Evolutionary conservation across 805 yeast species (phyloP).

Genomic region (Lipomyces chichibuensis): DNA sequence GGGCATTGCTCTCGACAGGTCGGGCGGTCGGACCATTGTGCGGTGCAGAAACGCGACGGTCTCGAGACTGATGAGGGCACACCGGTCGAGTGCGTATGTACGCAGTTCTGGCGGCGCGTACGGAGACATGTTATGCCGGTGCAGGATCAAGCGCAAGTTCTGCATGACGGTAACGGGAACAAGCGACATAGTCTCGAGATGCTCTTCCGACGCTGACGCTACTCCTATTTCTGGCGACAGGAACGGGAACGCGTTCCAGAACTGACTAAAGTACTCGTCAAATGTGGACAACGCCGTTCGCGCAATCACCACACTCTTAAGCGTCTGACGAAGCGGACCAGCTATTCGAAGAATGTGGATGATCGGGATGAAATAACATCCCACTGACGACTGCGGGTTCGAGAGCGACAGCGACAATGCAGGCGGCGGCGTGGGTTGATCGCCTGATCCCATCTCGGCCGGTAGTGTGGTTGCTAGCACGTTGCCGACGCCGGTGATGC

Average conservation of each 20-base stretch:
- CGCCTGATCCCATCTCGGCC: not conserved
- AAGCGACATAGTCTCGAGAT: constrained; percentile 22
- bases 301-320: constrained; percentile 17
- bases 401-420: not conserved
- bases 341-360: constrained; percentile 27
- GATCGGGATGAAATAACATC: constrained; percentile 24
- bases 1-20: not conserved
- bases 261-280: constrained; percentile 27
- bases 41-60: constrained; percentile 29
- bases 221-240: constrained; percentile 7
- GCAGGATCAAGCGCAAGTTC: constrained; percentile 22
- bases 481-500: constrained; percentile 13
- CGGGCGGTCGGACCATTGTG: constrained; percentile 21
- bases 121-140: constrained; percentile 33
- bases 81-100: constrained; percentile 26
- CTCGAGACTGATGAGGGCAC: constrained; percentile 24
- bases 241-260: constrained; percentile 31
- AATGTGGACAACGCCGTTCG: constrained; percentile 27
- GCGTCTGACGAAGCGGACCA: constrained; percentile 23
- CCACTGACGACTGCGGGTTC: constrained; percentile 17
- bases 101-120: constrained; percentile 27
- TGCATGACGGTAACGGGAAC: constrained; percentile 31
- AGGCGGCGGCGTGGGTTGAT: not conserved
- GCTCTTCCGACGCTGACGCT: not conserved
- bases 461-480: not conserved